phyloP scores from a whole-genome alignment of 129 eudicot species.

The Helianthus tuberosus region DNA sequence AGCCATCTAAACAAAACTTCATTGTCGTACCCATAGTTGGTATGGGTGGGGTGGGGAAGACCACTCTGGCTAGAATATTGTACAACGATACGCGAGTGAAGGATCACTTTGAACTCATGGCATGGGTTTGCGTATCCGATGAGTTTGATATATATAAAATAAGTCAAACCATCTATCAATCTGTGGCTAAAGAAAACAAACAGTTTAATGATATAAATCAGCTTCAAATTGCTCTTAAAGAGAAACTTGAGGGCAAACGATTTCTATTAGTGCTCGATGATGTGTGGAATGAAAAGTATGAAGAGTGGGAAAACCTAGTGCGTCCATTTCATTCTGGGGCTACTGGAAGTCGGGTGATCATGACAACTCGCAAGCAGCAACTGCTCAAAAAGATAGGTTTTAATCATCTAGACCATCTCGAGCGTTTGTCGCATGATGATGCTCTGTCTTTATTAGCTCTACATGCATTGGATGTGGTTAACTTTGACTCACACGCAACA shows the following conservation, averaged over 20 bases:
- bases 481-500: constrained; percentile 3
- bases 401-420: constrained; percentile 10
- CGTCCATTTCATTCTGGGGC: constrained; percentile 11
- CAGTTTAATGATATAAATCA: neutral
- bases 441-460: neutral
- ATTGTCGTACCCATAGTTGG: too few species aligned
- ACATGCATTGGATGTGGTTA: neutral
- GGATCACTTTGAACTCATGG: too few species aligned
- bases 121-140: neutral
- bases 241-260: neutral
- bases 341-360: neutral
- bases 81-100: too few species aligned
- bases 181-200: neutral
- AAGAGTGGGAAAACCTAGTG: constrained; percentile 30
- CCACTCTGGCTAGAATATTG: too few species aligned
- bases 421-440: neutral
- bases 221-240: neutral
- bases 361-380: neutral
- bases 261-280: neutral
- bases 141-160: constrained; percentile 1
- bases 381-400: neutral
- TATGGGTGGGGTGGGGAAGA: too few species aligned
- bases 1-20: too few species aligned
- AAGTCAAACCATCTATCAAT: neutral
- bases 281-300: neutral